These are phyloP conservation scores for Bryum argenteum DNA, from an alignment of 225 moss, liverwort and hornwort species.

Conservation along the genomic window DNA sequence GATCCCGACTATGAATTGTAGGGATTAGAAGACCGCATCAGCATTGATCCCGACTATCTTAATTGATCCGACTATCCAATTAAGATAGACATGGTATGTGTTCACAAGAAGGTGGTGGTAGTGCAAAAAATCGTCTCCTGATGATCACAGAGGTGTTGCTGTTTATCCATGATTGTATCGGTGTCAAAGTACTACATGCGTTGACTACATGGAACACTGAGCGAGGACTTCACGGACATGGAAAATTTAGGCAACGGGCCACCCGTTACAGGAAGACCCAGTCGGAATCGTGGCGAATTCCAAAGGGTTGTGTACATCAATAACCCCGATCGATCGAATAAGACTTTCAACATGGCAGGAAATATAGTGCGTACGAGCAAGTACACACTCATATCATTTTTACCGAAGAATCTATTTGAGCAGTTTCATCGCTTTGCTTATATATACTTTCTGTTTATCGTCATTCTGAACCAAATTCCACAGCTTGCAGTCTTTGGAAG, in stretches of 20 bases:
- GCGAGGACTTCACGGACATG: conserved; percentile 15
- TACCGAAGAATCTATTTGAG: conserved; percentile 85
- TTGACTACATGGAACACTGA: neutral
- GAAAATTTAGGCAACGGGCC: conserved; percentile 18
- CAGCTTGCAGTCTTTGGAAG: conserved; percentile 83
- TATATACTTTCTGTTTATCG: conserved; percentile 83
- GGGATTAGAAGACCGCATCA: neutral
- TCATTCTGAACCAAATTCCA: conserved; percentile 88
- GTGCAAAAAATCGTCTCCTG: neutral
- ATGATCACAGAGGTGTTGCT: neutral
- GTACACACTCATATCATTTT: conserved; percentile 73
- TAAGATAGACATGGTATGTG: neutral
- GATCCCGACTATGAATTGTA: neutral
- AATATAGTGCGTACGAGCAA: conserved; percentile 83
- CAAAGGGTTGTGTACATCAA: conserved; percentile 70
- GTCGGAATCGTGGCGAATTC: conserved; percentile 25
- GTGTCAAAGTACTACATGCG: neutral
- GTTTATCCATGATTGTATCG: too few relatives aligned
- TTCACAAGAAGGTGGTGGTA: neutral
- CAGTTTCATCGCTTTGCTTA: conserved; percentile 91
- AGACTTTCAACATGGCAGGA: conserved; percentile 53
- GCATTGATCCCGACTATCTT: neutral
- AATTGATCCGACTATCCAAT: too few relatives aligned
- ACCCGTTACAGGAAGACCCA: conserved; percentile 13
- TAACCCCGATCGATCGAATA: conserved; percentile 57